phyloP scores from a whole-genome alignment of 2,329 filamentous ascomycete species.

The Aspergillus niger region DNA sequence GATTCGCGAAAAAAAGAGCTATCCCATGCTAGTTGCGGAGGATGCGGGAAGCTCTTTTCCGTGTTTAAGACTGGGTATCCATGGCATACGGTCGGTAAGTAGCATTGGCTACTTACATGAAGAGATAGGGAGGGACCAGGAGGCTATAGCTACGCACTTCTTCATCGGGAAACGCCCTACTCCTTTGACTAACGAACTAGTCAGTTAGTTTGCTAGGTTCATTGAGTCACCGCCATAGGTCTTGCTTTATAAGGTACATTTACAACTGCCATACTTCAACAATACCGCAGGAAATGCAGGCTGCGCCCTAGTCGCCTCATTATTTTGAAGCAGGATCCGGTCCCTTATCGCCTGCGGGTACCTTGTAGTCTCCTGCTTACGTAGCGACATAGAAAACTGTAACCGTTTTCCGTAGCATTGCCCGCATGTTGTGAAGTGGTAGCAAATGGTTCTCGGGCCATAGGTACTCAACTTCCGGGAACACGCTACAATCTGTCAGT shows the following conservation, averaged over 20 bases:
- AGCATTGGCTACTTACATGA: neutral
- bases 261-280: neutral
- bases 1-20: neutral
- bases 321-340: neutral
- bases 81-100: neutral
- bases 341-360: neutral
- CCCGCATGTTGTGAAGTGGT: too few relatives aligned
- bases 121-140: neutral
- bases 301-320: conserved; percentile 9
- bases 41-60: neutral
- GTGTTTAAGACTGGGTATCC: too few relatives aligned
- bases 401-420: neutral
- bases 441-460: too few relatives aligned
- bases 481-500: too few relatives aligned
- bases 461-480: too few relatives aligned
- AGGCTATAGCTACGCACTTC: neutral
- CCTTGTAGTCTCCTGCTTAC: neutral
- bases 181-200: too few relatives aligned
- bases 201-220: neutral
- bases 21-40: neutral
- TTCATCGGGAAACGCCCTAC: neutral
- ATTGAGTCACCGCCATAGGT: neutral
- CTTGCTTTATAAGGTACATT: neutral
- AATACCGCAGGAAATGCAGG: conserved; percentile 1
- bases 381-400: neutral